Evolutionary conservation across 2,329 filamentous ascomycete genomes (phyloP), one percentile per base, ranked within the genome.

Genomic region (Curvularia eragrostidis): DNA sequence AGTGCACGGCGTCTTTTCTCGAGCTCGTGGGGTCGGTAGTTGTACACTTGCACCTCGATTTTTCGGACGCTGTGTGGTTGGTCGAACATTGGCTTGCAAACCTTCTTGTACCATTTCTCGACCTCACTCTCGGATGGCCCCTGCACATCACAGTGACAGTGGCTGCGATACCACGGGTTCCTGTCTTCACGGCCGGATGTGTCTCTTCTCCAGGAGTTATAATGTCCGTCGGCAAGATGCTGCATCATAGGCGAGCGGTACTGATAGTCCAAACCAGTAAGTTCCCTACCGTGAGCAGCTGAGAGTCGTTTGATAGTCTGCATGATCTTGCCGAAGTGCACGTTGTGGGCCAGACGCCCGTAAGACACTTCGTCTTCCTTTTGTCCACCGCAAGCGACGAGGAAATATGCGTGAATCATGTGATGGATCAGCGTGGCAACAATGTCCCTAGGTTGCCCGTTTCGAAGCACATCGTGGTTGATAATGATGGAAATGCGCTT

Each of bases 341-440:
- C 52, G 1, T 71, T 75, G 56, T 80, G 78, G 28, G 61, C 61
- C 23, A 80, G 63, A 8, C 77, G 68, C 3, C 72, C 74, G 34
- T 78, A 78, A 23, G 58, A 67, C 0, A 65, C 66, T 41, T 71
- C 71, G 5, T 69, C 67, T 30, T 71, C 70, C 13, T 69, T 62
- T 52, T 75, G 71, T 2, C 72, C 69, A 8, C 76, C 77, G 48
- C 78, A 80, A 49, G 75, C 74, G n/a, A 79, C 68, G 3, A 80
- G 68, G 54, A 80, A 78, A 63, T 76, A 81, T 13, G 78, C 78
- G 48, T 81, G 78, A 34, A 80, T 79, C 78, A 80, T 80, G 43
- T 81, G 79, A 54, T 81, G 79, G 5, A 81, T 73, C 39, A 80
- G 61, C 5, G 63, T 68, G 15, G 75, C 76, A 13, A 80, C 59